Evolutionary conservation across 1,139 yeast genomes (phyloP).

Genomic region (Yamadazyma siamensis): DNA sequence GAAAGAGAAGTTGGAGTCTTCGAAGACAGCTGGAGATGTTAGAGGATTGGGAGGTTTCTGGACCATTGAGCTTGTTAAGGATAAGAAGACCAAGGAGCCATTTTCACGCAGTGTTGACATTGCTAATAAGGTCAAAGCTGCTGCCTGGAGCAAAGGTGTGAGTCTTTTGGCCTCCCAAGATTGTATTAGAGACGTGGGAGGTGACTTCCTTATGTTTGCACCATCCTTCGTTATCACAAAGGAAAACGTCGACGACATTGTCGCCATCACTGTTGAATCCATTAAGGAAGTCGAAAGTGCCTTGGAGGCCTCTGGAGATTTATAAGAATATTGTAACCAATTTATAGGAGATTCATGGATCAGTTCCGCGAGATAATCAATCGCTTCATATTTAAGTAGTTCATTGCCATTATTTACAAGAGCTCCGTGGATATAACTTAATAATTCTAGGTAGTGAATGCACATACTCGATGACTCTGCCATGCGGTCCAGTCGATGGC

Average conservation of each 20-base stretch:
- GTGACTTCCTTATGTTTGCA: conserved; percentile 50
- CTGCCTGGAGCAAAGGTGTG: conserved; percentile 42
- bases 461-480: too few relatives aligned
- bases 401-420: too few relatives aligned
- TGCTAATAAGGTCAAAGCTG: conserved; percentile 22
- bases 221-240: conserved; percentile 49
- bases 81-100: conserved; percentile 46
- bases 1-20: conserved; percentile 21
- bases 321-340: neutral
- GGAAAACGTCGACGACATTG: conserved; percentile 44
- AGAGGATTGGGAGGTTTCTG: conserved; percentile 64
- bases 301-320: conserved; percentile 7
- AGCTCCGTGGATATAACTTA: neutral
- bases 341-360: neutral
- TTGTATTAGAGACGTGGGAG: conserved; percentile 23
- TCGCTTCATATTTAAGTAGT: too few relatives aligned
- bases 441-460: too few relatives aligned
- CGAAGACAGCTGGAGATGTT: conserved; percentile 50
- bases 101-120: conserved; percentile 16
- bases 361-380: too few relatives aligned
- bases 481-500: too few relatives aligned
- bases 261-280: conserved; percentile 12
- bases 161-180: conserved; percentile 44
- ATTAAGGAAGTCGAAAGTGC: conserved; percentile 10
- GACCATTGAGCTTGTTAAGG: conserved; percentile 54